Evolutionary conservation across 1,139 yeast genomes (phyloP).

Genomic region (Debaryomyces sp.): DNA sequence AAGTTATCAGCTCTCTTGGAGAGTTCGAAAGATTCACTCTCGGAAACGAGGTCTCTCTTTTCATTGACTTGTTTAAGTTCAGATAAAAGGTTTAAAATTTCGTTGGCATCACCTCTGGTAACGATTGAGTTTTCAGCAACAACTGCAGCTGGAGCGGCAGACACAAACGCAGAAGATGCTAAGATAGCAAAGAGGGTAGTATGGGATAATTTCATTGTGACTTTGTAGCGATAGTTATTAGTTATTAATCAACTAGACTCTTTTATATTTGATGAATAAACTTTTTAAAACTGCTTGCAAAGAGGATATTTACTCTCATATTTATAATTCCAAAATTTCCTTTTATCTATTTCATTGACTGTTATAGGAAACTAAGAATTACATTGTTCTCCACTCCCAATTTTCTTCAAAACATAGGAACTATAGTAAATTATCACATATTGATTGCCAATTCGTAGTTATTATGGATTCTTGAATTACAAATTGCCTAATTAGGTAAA

Average conservation of each 20-base stretch:
- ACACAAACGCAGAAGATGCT: conserved; percentile 41
- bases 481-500: conserved; percentile 15
- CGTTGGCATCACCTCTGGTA: conserved; percentile 40
- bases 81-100: conserved; percentile 35
- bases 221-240: not conserved
- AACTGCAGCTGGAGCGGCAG: conserved; percentile 42
- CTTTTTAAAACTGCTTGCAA: not conserved
- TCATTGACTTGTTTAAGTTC: conserved; percentile 36
- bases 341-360: conserved; percentile 4
- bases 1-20: conserved; percentile 43
- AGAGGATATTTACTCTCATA: conserved; percentile 5
- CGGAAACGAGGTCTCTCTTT: conserved; percentile 39
- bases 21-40: conserved; percentile 30
- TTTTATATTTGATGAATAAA: not conserved
- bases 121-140: conserved; percentile 29
- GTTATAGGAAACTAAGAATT: conserved; percentile 5
- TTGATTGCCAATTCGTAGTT: not conserved
- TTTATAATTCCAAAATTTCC: conserved; percentile 4
- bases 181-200: conserved; percentile 46
- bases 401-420: conserved; percentile 5
- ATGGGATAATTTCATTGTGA: conserved; percentile 46
- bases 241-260: not conserved
- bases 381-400: conserved; percentile 9
- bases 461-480: conserved; percentile 4
- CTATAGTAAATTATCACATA: conserved; percentile 1